phyloP scores from a whole-genome alignment of 2,329 filamentous ascomycete species.

The Calonectria pauciramosa region DNA sequence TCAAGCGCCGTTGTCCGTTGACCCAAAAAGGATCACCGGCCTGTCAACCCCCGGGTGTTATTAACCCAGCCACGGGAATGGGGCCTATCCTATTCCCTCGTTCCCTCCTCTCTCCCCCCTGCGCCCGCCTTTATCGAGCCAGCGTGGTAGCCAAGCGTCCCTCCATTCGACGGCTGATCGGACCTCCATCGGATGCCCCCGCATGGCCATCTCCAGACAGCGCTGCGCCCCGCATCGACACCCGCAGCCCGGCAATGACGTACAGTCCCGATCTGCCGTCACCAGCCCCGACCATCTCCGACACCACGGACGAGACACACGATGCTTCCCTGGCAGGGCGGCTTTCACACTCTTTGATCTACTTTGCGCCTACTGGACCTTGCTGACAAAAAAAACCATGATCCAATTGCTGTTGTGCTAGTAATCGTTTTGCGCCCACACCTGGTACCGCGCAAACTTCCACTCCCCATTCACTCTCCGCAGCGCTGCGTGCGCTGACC shows the following conservation, averaged over 20 bases:
- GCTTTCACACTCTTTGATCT: background rate
- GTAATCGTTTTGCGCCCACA: conserved; percentile 49
- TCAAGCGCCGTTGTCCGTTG: conserved; percentile 27
- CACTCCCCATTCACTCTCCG: conserved; percentile 47
- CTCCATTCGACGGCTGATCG: conserved; percentile 20
- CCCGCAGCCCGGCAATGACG: conserved; percentile 17
- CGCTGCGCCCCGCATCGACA: conserved; percentile 10
- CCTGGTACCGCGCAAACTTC: conserved; percentile 51
- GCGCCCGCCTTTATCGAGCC: conserved; percentile 10
- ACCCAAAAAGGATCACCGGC: background rate
- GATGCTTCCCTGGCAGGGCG: background rate
- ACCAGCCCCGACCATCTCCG: conserved; percentile 3
- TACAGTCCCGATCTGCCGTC: background rate
- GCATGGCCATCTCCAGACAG: conserved; percentile 1
- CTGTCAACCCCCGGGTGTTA: conserved; percentile 17
- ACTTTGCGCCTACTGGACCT: background rate
- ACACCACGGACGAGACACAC: conserved; percentile 9
- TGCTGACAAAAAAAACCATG: background rate
- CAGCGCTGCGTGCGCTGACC: conserved; percentile 50
- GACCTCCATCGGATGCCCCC: conserved; percentile 14
- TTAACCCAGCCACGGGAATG: conserved; percentile 14
- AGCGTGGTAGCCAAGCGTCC: conserved; percentile 16
- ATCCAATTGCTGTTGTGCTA: conserved; percentile 19
- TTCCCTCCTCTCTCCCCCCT: background rate
- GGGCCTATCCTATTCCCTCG: background rate